These are phyloP conservation scores for Sugiyamaella sp. DNA, from an alignment of 1,139 yeast genomes.

Conservation along the genomic window DNA sequence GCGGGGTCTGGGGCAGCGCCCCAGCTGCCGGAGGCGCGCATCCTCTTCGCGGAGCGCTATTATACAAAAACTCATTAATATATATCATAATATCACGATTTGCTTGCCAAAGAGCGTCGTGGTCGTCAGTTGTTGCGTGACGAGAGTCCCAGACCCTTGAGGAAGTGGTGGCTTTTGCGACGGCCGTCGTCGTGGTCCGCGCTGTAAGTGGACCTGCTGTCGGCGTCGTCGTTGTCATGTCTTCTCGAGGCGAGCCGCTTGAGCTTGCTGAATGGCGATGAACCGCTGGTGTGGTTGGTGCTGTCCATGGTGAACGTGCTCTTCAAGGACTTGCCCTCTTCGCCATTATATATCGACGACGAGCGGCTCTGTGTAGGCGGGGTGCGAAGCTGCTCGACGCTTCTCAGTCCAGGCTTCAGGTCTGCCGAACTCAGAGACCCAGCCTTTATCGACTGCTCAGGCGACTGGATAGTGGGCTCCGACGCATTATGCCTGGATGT, in stretches of 20 bases:
- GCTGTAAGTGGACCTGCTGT: conserved; percentile 1
- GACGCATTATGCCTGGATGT: neutral
- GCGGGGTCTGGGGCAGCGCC: too few species aligned
- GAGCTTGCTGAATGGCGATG: conserved; percentile 22
- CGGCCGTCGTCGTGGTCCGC: conserved; percentile 9
- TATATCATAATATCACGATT: neutral
- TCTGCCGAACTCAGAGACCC: neutral
- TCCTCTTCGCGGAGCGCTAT: too few species aligned
- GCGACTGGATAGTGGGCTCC: neutral
- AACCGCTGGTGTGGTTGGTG: conserved; percentile 1
- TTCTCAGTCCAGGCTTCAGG: neutral
- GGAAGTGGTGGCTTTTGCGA: conserved; percentile 9
- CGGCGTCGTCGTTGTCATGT: conserved; percentile 16
- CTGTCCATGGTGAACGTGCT: neutral
- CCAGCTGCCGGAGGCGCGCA: too few species aligned
- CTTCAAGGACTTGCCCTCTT: conserved; percentile 10
- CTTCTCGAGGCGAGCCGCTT: conserved; percentile 16
- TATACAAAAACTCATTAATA: neutral
- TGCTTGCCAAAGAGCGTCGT: neutral
- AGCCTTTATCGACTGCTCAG: neutral
- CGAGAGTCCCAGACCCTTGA: conserved; percentile 10
- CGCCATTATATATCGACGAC: conserved; percentile 15
- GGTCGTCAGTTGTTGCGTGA: neutral
- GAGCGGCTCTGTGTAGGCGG: conserved; percentile 19
- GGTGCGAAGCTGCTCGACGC: conserved; percentile 8